Percentiles rank a stretch among this genome's conserved stretches.
phyloP scores from a whole-genome alignment of 2,329 filamentous ascomycete genomes.

The Cladophialophora immunda region DNA sequence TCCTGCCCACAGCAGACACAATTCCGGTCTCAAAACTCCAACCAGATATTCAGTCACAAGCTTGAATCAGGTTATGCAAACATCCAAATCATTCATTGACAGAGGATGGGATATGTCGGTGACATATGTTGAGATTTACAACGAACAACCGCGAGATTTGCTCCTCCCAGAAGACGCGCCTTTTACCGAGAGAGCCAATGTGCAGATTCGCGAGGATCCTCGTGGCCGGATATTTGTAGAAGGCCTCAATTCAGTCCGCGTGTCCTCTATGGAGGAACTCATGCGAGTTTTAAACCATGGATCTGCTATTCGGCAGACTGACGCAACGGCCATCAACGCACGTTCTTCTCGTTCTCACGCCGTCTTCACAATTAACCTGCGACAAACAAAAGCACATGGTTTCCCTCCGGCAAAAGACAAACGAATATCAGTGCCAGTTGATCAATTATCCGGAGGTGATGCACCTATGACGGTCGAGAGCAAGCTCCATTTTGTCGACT shows the following conservation, averaged over 20 bases:
- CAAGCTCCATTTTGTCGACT: conserved; percentile 97
- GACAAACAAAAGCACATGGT: conserved; percentile 71
- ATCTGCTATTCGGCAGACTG: conserved; percentile 92
- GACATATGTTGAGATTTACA: conserved; percentile 97
- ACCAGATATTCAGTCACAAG: conserved; percentile 75
- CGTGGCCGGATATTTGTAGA: conserved; percentile 95
- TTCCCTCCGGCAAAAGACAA: conserved; percentile 75
- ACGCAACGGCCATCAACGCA: conserved; percentile 95
- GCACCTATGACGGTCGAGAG: conserved; percentile 87
- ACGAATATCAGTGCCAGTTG: conserved; percentile 84
- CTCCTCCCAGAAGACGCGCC: conserved; percentile 79
- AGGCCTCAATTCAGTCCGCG: conserved; percentile 83
- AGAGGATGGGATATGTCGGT: conserved; percentile 92
- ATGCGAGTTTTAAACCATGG: conserved; percentile 90
- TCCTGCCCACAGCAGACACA: conserved; percentile 62
- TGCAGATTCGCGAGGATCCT: conserved; percentile 92
- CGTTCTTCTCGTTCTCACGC: conserved; percentile 98
- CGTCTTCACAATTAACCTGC: conserved; percentile 92
- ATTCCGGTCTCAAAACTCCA: conserved; percentile 80
- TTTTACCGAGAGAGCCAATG: conserved; percentile 73
- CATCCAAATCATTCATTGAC: conserved; percentile 61
- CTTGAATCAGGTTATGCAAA: conserved; percentile 50
- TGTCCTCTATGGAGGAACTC: conserved; percentile 91
- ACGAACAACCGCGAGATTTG: conserved; percentile 92
- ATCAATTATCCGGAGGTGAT: conserved; percentile 74